Conservation (phyloP, 805 yeast species). For the Groenewaldozyma salmanticensis region DNA sequence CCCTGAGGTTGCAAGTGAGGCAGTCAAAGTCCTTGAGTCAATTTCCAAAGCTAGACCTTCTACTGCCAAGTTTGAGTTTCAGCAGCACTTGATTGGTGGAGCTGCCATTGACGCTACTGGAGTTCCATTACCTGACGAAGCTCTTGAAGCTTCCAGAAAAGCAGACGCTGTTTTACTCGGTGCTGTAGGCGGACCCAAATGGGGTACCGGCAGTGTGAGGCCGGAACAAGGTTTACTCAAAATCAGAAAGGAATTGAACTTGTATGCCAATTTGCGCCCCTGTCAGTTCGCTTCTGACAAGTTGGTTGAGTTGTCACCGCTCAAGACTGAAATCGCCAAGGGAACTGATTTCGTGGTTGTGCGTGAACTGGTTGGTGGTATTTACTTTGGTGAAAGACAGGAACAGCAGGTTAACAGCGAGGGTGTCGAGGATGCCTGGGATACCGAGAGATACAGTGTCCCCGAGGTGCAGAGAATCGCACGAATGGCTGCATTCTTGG, state of each 20-base stretch:
- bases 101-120: slow-evolving; percentile 98
- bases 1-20: slow-evolving; percentile 79
- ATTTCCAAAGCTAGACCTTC: slow-evolving; percentile 49
- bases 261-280: slow-evolving; percentile 95
- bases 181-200: slow-evolving; percentile 98
- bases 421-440: slow-evolving; percentile 80
- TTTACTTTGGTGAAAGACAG: slow-evolving; percentile 90
- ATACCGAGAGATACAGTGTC: slow-evolving; percentile 85
- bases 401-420: slow-evolving; percentile 52
- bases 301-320: slow-evolving; percentile 77
- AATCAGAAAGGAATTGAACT: slow-evolving; percentile 86
- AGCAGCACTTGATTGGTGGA: slow-evolving; percentile 88
- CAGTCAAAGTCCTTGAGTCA: slow-evolving; percentile 81
- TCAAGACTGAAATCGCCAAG: slow-evolving; percentile 70
- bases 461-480: slow-evolving; percentile 92
- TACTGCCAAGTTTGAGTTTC: slow-evolving; percentile 57
- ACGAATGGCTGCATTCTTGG: slow-evolving; percentile 96
- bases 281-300: slow-evolving; percentile 86
- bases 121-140: slow-evolving; percentile 74
- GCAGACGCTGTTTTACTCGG: slow-evolving; percentile 96
- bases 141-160: slow-evolving; percentile 70
- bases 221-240: slow-evolving; percentile 95
- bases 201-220: slow-evolving; percentile 96
- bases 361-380: slow-evolving; percentile 96
- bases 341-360: slow-evolving; percentile 93